Evolutionary conservation across 352 stramenopile species (phyloP), one percentile per base, ranked within the genome.

Genomic region (Aphanomyces stellatus): DNA sequence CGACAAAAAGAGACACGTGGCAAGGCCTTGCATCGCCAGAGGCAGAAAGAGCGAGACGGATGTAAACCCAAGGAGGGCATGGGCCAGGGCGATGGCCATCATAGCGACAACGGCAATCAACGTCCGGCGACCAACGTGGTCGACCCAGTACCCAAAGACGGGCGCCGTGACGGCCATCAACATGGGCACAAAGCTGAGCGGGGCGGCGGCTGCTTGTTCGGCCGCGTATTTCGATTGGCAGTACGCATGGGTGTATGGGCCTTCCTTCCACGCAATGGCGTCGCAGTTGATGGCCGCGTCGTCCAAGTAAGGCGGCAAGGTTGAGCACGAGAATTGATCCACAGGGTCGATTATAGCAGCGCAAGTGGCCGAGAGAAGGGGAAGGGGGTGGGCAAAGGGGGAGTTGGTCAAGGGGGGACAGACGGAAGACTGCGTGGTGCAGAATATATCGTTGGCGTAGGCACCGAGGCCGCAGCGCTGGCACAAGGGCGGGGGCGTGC

Each of bases 161-260:
- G 91, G 91, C 28, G 82, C 95, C 35, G 95, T 81, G 31, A 86
- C 69, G 53, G 88, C 90, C 27, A 88, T 95, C 34, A 97, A 91
- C 27, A 96, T 83, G 72, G 97, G 98, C 41, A 90, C 90, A 56
- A 97, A 90, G 13, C 78, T 91, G 87, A 98, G 97, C 7, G 92
- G 77, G 22, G 76, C 89, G n/a, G 82, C 85, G 2, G 82, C 86
- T 35, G 79, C 80, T 46, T 81, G 60, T 3, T 82, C 80, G 19
- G 86, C 88, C 7, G 81, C 72, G 3, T 70, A 69, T 53, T 90
- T 87, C 41, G 83, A 80, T 24, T 42, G 62, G 65, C 82, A 92
- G 62, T 89, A 91, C 27, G 57, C 72, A 17, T 75, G 66, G 3
- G 82, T 91, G 30, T 85, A 69, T 6, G 80, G 79, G 0, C 81